These are phyloP conservation scores for Xylaria bambusicola DNA, from an alignment of 495 filamentous ascomycete species.

Conservation along the genomic window DNA sequence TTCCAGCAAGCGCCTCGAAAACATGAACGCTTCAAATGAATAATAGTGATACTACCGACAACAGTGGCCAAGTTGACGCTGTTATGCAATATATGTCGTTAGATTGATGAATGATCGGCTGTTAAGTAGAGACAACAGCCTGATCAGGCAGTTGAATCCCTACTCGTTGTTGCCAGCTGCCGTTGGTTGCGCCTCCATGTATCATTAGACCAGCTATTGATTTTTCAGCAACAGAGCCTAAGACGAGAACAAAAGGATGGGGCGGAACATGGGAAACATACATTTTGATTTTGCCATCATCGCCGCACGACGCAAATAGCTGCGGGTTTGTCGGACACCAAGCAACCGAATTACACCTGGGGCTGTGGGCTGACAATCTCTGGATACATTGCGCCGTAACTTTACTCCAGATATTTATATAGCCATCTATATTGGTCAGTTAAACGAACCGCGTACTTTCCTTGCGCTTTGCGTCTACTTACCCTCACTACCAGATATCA, in stretches of 20 bases:
- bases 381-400: conserved; percentile 74
- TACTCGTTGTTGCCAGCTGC: conserved; percentile 1
- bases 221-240: conserved; percentile 14
- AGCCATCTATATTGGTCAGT: conserved; percentile 61
- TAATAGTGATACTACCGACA: not conserved
- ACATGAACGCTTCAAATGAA: not conserved
- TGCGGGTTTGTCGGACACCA: conserved; percentile 85
- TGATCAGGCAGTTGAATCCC: conserved; percentile 14
- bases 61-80: not conserved
- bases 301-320: conserved; percentile 90
- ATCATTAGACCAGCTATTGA: conserved; percentile 35
- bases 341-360: conserved; percentile 83
- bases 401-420: conserved; percentile 88
- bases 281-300: conserved; percentile 87
- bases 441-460: not conserved
- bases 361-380: conserved; percentile 69
- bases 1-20: not conserved
- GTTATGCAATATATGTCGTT: not conserved
- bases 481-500: conserved; percentile 93
- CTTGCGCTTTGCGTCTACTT: conserved; percentile 26
- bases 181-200: conserved; percentile 20
- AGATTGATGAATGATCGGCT: not conserved
- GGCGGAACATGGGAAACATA: conserved; percentile 45
- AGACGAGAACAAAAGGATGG: not conserved
- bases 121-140: no score